Conservation (phyloP, 2,329 filamentous ascomycete species). For the Aspergillus clavatus region DNA sequence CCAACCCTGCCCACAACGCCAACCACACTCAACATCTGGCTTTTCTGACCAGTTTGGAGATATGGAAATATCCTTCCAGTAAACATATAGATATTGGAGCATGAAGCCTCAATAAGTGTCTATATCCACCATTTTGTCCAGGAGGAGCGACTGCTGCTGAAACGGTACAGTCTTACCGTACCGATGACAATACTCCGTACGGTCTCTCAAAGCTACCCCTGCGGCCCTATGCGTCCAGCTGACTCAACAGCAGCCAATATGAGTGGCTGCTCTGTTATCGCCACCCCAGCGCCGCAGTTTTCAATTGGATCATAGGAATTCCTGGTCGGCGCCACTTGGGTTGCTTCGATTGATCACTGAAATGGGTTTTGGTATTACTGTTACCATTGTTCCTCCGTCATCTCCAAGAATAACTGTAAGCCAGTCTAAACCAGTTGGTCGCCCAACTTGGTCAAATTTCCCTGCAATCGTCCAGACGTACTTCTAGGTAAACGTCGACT, state of each 20-base stretch:
- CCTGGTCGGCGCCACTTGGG: not conserved
- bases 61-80: no score
- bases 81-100: no score
- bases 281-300: not conserved
- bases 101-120: not conserved
- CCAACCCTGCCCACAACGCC: not conserved
- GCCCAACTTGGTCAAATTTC: no score
- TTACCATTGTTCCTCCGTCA: not conserved
- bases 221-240: constrained; percentile 10
- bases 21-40: not conserved
- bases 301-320: constrained; percentile 14
- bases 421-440: not conserved
- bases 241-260: constrained; percentile 11
- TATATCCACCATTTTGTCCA: not conserved
- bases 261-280: not conserved
- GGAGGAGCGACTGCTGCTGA: not conserved
- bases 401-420: not conserved
- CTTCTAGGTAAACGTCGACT: no score
- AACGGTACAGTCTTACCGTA: not conserved
- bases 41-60: no score
- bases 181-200: constrained; percentile 1
- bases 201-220: not conserved
- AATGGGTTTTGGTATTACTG: not conserved
- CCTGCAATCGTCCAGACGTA: no score
- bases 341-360: no score